These are phyloP conservation scores for Colletotrichum eleusines DNA, from an alignment of 2,329 filamentous ascomycete species.

Conservation along the genomic window DNA sequence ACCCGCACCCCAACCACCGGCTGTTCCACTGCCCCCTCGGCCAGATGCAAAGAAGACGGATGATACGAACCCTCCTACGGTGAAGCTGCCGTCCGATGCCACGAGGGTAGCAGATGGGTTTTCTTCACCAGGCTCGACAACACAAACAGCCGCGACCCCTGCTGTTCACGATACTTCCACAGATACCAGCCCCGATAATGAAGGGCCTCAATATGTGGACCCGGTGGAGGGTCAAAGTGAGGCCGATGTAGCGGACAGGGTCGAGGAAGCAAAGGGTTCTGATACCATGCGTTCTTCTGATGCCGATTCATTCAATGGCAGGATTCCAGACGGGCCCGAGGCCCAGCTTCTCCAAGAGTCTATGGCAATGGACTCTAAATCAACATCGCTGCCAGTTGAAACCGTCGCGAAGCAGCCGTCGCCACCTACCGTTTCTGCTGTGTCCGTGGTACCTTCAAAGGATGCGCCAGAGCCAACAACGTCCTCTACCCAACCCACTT, in stretches of 20 bases:
- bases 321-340: constrained; percentile 52
- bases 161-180: constrained; percentile 75
- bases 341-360: constrained; percentile 61
- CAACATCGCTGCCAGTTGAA: constrained; percentile 37
- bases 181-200: constrained; percentile 80
- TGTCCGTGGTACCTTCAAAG: not conserved
- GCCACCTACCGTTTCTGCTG: constrained; percentile 13
- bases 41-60: constrained; percentile 51
- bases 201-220: constrained; percentile 68
- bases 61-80: constrained; percentile 43
- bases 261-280: constrained; percentile 42
- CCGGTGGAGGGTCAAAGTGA: constrained; percentile 52
- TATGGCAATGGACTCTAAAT: constrained; percentile 43
- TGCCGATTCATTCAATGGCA: constrained; percentile 36
- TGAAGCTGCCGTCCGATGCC: constrained; percentile 53
- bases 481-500: not conserved
- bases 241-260: constrained; percentile 52
- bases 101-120: constrained; percentile 57
- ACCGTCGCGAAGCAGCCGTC: constrained; percentile 29
- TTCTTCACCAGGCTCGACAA: constrained; percentile 74
- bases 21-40: constrained; percentile 43
- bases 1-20: not conserved
- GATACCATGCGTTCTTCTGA: constrained; percentile 26
- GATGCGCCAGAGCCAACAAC: not conserved
- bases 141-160: constrained; percentile 80